Conservation (phyloP, 768 basidiomycete genomes). For the Xerocomellus chrysenteron region DNA sequence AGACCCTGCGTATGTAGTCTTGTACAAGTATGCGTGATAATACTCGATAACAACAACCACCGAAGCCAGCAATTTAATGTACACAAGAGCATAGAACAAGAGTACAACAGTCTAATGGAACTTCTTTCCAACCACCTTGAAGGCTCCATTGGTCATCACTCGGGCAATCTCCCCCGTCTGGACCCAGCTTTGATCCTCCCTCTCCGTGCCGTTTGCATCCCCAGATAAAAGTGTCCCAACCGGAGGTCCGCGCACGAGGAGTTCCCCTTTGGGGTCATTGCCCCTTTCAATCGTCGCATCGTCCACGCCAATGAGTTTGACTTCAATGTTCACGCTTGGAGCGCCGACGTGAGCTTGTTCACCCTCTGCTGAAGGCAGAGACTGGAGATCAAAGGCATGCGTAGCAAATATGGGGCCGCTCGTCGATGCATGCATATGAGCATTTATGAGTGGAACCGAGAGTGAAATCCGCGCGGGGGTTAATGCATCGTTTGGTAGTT, state of each 20-base stretch:
- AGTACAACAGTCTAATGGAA: neutral
- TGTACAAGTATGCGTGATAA: neutral
- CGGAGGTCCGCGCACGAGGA: slow-evolving; percentile 71
- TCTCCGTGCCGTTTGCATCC: slow-evolving; percentile 35
- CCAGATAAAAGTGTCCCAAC: slow-evolving; percentile 51
- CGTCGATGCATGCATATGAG: slow-evolving; percentile 58
- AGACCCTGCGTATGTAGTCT: neutral
- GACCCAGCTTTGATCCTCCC: slow-evolving; percentile 45
- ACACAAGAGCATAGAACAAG: neutral
- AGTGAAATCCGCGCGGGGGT: slow-evolving; percentile 70
- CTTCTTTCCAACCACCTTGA: slow-evolving; percentile 35
- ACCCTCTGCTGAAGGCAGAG: slow-evolving; percentile 45
- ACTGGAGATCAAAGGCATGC: slow-evolving; percentile 84
- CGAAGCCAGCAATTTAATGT: neutral
- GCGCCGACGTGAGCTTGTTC: slow-evolving; percentile 61
- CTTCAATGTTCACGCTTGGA: slow-evolving; percentile 84
- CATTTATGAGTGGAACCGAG: slow-evolving; percentile 72
- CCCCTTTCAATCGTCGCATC: slow-evolving; percentile 66
- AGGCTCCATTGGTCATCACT: slow-evolving; percentile 69
- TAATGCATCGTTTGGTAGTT: slow-evolving; percentile 47
- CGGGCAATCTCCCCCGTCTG: slow-evolving; percentile 41
- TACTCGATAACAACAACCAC: neutral
- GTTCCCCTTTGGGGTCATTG: slow-evolving; percentile 58
- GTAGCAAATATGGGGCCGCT: slow-evolving; percentile 79
- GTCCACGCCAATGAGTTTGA: slow-evolving; percentile 67